A percentile compares a stretch with the other conserved stretches of the same genome.
Evolutionary conservation across 2,329 filamentous ascomycete genomes (phyloP).

Genomic region (Claviceps maximensis): DNA sequence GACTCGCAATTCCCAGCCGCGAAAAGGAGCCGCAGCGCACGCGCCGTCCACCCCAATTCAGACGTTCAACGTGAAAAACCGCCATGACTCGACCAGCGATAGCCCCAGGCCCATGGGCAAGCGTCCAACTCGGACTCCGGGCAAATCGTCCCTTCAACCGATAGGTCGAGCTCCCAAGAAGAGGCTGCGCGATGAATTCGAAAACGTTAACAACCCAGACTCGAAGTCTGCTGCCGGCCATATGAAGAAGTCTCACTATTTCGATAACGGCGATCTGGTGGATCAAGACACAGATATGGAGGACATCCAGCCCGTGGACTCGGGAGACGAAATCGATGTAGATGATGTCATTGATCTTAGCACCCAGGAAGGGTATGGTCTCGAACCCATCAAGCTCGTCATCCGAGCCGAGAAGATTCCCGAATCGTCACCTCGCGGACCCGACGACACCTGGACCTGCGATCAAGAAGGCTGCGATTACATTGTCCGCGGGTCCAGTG

Average conservation of each 20-base stretch:
- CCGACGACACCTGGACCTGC: slow-evolving; percentile 54
- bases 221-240: slow-evolving; percentile 17
- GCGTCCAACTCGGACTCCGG: slow-evolving; percentile 9
- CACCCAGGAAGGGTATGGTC: slow-evolving; percentile 8
- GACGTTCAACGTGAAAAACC: slow-evolving; percentile 3
- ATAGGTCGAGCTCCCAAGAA: slow-evolving; percentile 28
- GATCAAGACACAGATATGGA: slow-evolving; percentile 19
- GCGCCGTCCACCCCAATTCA: slow-evolving; percentile 1
- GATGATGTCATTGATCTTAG: background rate
- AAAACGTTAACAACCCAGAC: slow-evolving; percentile 22
- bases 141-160: slow-evolving; percentile 6
- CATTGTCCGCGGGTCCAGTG: slow-evolving; percentile 49
- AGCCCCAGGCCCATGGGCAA: slow-evolving; percentile 18
- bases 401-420: slow-evolving; percentile 37
- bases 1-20: slow-evolving; percentile 10
- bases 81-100: slow-evolving; percentile 12
- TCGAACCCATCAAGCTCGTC: slow-evolving; percentile 27
- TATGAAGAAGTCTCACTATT: slow-evolving; percentile 21
- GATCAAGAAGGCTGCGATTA: slow-evolving; percentile 50
- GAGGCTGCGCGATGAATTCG: slow-evolving; percentile 25
- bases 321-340: slow-evolving; percentile 6
- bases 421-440: slow-evolving; percentile 35
- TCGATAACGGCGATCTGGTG: slow-evolving; percentile 9
- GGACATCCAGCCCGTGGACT: slow-evolving; percentile 12
- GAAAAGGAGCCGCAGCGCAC: background rate